These are phyloP conservation scores for Esteya vermicola DNA, from an alignment of 2,329 filamentous ascomycete species.

Conservation along the genomic window DNA sequence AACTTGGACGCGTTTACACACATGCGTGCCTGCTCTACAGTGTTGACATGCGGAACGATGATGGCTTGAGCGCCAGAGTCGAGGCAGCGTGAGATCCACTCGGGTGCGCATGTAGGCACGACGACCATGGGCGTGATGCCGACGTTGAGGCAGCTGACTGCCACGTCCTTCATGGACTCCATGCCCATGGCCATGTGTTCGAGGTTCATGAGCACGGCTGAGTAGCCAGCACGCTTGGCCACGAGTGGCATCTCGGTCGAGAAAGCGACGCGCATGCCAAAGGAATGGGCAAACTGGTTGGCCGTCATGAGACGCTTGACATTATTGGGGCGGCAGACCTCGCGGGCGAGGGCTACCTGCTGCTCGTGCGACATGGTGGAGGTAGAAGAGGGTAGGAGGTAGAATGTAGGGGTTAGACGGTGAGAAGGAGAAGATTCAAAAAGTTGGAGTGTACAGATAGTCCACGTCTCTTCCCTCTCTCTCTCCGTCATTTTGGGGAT, in stretches of 20 bases:
- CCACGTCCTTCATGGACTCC: not conserved
- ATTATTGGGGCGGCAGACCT: not conserved
- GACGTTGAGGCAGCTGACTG: not conserved
- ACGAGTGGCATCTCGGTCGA: not conserved
- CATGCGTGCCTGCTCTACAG: slow-evolving; percentile 3
- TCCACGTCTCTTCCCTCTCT: too few relatives aligned
- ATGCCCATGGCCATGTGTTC: not conserved
- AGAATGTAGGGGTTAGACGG: too few relatives aligned
- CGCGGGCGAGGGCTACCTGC: not conserved
- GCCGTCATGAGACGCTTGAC: not conserved
- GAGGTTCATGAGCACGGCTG: not conserved
- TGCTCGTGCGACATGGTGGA: too few relatives aligned
- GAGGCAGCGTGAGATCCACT: slow-evolving; percentile 46
- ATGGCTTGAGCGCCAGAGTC: slow-evolving; percentile 44
- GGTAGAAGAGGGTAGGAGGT: too few relatives aligned
- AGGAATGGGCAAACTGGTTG: not conserved
- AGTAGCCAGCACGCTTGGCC: not conserved
- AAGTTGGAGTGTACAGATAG: too few relatives aligned
- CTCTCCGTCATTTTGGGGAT: too few relatives aligned
- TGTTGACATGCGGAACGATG: slow-evolving; percentile 25
- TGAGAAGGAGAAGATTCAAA: too few relatives aligned
- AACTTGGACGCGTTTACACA: slow-evolving; percentile 7
- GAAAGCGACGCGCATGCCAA: not conserved
- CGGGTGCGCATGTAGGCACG: slow-evolving; percentile 13
- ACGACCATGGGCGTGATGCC: not conserved